phyloP scores from a whole-genome alignment of 2,329 filamentous ascomycete genomes.

The Scedosporium minutisporum region DNA sequence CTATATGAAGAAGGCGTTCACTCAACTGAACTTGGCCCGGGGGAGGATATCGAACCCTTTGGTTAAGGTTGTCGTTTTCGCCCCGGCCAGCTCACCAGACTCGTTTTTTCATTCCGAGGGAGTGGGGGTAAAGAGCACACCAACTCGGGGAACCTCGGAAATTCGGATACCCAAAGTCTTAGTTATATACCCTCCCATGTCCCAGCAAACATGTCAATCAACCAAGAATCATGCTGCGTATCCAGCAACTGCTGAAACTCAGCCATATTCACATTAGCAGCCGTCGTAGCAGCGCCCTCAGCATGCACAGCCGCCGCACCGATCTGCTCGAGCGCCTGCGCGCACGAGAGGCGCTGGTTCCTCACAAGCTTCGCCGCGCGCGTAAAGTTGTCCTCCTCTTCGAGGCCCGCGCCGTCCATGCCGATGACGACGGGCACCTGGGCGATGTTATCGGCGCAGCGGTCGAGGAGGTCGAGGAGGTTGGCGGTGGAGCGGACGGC shows the following conservation, averaged over 20 bases:
- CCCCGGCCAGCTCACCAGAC: no score
- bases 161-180: not conserved
- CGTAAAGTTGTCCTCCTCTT: not conserved
- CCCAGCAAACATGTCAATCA: not conserved
- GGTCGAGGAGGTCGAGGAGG: constrained; percentile 23
- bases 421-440: not conserved
- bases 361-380: not conserved
- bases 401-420: not conserved
- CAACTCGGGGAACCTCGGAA: no score
- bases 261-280: not conserved
- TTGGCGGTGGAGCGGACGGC: constrained; percentile 25
- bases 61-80: not conserved
- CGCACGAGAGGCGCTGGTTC: not conserved
- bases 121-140: no score
- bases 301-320: not conserved
- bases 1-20: no score
- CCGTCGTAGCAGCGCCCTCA: not conserved
- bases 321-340: not conserved
- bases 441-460: not conserved
- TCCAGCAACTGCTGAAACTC: not conserved
- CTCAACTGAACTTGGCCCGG: no score
- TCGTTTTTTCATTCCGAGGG: no score
- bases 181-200: not conserved
- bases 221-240: not conserved
- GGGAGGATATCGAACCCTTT: no score